A percentile compares a stretch with the other conserved stretches of the same genome.
Evolutionary conservation across 345 rosid genomes (phyloP).

Genomic region (Gossypium australe): DNA sequence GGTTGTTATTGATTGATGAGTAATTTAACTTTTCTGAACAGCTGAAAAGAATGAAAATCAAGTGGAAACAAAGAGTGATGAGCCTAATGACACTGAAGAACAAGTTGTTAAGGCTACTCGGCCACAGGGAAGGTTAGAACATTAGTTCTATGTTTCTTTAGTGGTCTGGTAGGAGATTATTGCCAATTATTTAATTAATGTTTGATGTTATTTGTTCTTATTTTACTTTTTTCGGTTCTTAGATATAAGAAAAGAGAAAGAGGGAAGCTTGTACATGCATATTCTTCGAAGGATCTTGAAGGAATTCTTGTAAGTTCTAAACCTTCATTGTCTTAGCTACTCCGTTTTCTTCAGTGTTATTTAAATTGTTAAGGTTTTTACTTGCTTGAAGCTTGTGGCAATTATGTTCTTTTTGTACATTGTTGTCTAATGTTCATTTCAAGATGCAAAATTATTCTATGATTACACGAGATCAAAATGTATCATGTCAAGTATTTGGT

Average conservation of each 20-base stretch:
- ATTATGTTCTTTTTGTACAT: not conserved
- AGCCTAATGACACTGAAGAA: conserved; percentile 25
- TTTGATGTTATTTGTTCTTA: not conserved
- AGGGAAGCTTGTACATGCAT: conserved; percentile 78
- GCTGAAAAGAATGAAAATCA: conserved; percentile 30
- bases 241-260: conserved; percentile 81
- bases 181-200: not conserved
- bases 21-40: conserved; percentile 15
- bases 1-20: not conserved
- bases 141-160: not conserved
- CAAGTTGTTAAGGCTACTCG: not conserved
- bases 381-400: not conserved
- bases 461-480: not conserved
- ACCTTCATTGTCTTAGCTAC: not conserved
- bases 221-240: conserved; percentile 6
- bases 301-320: conserved; percentile 75
- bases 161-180: not conserved
- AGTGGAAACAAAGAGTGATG: conserved; percentile 31
- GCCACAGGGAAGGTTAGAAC: conserved; percentile 14
- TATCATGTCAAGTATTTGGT: not conserved
- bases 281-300: conserved; percentile 80
- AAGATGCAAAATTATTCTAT: conserved; percentile 3
- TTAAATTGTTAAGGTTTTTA: not conserved
- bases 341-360: not conserved
- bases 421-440: not conserved